phyloP scores from a whole-genome alignment of 2,329 filamentous ascomycete species.

The Cladosporium sp. region DNA sequence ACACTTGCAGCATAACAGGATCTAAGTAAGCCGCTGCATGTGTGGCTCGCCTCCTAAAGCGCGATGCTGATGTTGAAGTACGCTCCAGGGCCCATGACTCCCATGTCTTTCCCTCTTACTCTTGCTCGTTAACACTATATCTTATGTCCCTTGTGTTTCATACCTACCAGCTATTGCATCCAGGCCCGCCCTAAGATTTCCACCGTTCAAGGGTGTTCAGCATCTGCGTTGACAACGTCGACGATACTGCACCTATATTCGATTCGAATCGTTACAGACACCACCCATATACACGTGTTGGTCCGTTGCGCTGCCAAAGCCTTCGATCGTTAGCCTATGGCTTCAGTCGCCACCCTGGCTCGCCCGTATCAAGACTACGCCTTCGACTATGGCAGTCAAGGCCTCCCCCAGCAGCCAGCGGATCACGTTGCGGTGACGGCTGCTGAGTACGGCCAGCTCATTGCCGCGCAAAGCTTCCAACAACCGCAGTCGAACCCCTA shows the following conservation, averaged over 20 bases:
- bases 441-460: constrained; percentile 19
- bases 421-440: constrained; percentile 14
- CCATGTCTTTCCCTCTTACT: constrained; percentile 12
- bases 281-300: not conserved
- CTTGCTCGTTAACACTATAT: constrained; percentile 10
- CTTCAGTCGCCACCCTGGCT: constrained; percentile 40
- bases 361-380: constrained; percentile 40
- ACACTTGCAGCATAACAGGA: constrained; percentile 10
- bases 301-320: not conserved
- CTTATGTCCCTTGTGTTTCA: constrained; percentile 12
- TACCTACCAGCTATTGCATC: constrained; percentile 11
- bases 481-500: constrained; percentile 14
- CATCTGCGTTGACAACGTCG: constrained; percentile 9
- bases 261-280: constrained; percentile 3
- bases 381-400: constrained; percentile 42
- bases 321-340: not conserved
- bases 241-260: constrained; percentile 10
- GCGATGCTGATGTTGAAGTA: constrained; percentile 9
- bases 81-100: constrained; percentile 6
- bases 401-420: constrained; percentile 38
- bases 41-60: constrained; percentile 10
- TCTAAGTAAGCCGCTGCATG: constrained; percentile 5
- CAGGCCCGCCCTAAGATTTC: constrained; percentile 1
- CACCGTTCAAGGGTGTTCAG: constrained; percentile 7
- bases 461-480: constrained; percentile 22